phyloP scores from a whole-genome alignment of 768 basidiomycete genomes.

The Hypholoma sublateritium region DNA sequence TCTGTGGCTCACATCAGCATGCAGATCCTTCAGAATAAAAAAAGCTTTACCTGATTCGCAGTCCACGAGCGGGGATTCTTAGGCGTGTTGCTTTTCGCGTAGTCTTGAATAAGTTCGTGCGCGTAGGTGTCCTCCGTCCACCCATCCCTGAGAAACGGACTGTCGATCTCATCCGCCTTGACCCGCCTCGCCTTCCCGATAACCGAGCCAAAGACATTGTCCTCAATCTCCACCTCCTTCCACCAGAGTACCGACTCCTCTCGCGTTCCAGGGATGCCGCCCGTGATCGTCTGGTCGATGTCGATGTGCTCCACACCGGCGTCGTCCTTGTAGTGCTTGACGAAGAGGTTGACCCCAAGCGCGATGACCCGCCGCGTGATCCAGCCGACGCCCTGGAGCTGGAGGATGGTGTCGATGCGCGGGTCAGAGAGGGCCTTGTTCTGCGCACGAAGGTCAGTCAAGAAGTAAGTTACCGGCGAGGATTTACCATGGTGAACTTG shows the following conservation, averaged over 20 bases:
- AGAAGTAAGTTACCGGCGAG: not conserved
- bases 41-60: slow-evolving; percentile 56
- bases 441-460: slow-evolving; percentile 30
- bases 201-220: slow-evolving; percentile 63
- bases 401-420: slow-evolving; percentile 58
- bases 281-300: slow-evolving; percentile 63
- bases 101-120: slow-evolving; percentile 44
- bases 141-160: slow-evolving; percentile 42
- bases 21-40: slow-evolving; percentile 25
- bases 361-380: slow-evolving; percentile 62
- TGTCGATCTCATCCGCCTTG: slow-evolving; percentile 43
- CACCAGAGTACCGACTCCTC: slow-evolving; percentile 62
- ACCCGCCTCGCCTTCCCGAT: slow-evolving; percentile 53
- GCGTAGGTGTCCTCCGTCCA: slow-evolving; percentile 49
- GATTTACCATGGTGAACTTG: slow-evolving; percentile 58
- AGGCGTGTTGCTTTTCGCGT: slow-evolving; percentile 57
- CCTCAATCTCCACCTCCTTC: slow-evolving; percentile 49
- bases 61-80: slow-evolving; percentile 65
- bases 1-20: slow-evolving; percentile 28
- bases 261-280: slow-evolving; percentile 55
- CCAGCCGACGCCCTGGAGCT: slow-evolving; percentile 75
- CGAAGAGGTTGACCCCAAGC: slow-evolving; percentile 51
- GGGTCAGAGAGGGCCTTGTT: slow-evolving; percentile 67
- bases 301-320: slow-evolving; percentile 63
- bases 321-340: slow-evolving; percentile 68